Evolutionary conservation across 331 rosid species (phyloP).

Genomic region (Telfairia occidentalis): DNA sequence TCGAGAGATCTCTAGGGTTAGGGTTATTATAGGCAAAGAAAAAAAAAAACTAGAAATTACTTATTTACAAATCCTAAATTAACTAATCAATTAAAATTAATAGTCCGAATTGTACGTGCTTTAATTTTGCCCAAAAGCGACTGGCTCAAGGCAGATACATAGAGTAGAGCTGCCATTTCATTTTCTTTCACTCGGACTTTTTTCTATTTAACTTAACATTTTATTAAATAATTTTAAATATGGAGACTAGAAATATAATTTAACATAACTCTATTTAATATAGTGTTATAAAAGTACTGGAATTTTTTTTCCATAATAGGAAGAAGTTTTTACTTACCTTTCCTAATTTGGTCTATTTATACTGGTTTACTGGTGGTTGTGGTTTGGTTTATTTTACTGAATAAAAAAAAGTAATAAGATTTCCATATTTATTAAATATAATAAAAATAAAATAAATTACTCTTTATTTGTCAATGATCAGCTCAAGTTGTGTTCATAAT

Average conservation of each 20-base stretch:
- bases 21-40: no score
- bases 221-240: no score
- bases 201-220: not conserved
- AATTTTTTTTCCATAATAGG: not conserved
- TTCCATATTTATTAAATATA: no score
- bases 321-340: not conserved
- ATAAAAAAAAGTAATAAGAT: no score
- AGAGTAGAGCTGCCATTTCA: not conserved
- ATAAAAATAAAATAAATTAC: no score
- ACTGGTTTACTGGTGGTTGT: no score
- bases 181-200: not conserved
- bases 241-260: no score
- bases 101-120: not conserved
- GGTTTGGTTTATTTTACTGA: no score
- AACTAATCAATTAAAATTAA: not conserved
- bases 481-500: not conserved
- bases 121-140: not conserved
- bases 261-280: no score
- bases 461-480: not conserved
- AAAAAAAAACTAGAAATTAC: not conserved
- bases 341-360: no score
- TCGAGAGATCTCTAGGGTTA: no score
- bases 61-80: not conserved
- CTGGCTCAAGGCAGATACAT: not conserved
- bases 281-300: not conserved